phyloP scores from a whole-genome alignment of 1,284 basidiomycete species.

The Stygiomarasmius scandens region DNA sequence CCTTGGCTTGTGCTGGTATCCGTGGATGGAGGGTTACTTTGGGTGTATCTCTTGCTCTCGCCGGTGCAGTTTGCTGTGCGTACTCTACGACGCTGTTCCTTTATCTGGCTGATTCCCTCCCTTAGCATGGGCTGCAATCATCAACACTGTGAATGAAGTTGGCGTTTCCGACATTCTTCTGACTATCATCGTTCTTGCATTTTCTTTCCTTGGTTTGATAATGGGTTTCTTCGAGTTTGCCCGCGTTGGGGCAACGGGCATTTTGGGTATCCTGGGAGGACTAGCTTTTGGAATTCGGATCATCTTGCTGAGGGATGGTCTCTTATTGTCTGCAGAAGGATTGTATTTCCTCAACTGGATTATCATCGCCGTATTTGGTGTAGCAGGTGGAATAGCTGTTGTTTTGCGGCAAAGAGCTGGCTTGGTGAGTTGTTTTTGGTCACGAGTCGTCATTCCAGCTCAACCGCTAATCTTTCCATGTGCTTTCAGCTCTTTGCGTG shows the following conservation, averaged over 20 bases:
- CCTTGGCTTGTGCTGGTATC: slow-evolving; percentile 58
- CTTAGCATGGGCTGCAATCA: slow-evolving; percentile 64
- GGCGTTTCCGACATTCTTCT: slow-evolving; percentile 56
- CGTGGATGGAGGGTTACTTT: slow-evolving; percentile 57
- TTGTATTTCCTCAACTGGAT: slow-evolving; percentile 55
- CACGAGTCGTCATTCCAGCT: background rate
- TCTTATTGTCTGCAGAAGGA: slow-evolving; percentile 44
- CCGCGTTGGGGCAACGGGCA: slow-evolving; percentile 45
- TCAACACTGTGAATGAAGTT: slow-evolving; percentile 52
- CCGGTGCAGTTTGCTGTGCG: slow-evolving; percentile 52
- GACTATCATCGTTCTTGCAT: slow-evolving; percentile 47
- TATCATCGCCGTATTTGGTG: slow-evolving; percentile 46
- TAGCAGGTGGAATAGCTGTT: slow-evolving; percentile 42
- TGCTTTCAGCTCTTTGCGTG: slow-evolving; percentile 47
- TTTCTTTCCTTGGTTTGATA: slow-evolving; percentile 53
- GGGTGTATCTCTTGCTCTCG: slow-evolving; percentile 53
- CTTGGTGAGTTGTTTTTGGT: slow-evolving; percentile 47
- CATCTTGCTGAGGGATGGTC: slow-evolving; percentile 47
- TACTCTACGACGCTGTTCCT: too few relatives aligned
- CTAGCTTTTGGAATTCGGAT: slow-evolving; percentile 60
- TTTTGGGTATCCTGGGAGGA: slow-evolving; percentile 54
- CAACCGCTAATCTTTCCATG: slow-evolving; percentile 9
- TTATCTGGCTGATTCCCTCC: background rate
- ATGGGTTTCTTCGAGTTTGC: slow-evolving; percentile 55
- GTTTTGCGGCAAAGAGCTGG: slow-evolving; percentile 48